Evolutionary conservation across 2,329 filamentous ascomycete species (phyloP).

Genomic region (Monilinia polystroma): DNA sequence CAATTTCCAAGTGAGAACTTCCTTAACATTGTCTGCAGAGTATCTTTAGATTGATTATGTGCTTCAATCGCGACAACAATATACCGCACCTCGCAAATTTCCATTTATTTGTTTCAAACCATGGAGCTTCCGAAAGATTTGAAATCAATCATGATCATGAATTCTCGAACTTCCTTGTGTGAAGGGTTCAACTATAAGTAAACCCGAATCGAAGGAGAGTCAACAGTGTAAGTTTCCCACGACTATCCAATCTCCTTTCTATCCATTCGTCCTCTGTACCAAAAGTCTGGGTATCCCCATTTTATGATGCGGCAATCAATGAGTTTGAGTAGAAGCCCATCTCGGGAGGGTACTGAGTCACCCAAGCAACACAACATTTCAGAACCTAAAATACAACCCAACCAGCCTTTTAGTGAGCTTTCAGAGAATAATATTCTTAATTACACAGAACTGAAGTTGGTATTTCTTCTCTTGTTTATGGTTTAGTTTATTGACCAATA

Average conservation of each 20-base stretch:
- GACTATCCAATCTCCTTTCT: not conserved
- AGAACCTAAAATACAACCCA: not conserved
- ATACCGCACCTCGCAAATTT: not conserved
- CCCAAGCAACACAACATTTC: not conserved
- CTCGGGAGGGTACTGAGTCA: not conserved
- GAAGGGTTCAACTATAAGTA: not conserved
- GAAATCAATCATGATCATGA: too few relatives aligned
- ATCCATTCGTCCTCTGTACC: not conserved
- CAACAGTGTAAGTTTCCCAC: not conserved
- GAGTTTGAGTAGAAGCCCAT: not conserved
- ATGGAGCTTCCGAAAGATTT: not conserved
- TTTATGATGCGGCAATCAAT: not conserved
- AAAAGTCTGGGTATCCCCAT: not conserved
- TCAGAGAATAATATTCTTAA: not conserved
- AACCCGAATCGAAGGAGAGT: not conserved
- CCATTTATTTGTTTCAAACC: not conserved
- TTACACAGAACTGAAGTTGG: slow-evolving; percentile 24
- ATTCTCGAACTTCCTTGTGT: not conserved
- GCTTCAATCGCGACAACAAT: not conserved
- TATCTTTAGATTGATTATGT: too few relatives aligned
- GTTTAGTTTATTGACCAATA: not conserved
- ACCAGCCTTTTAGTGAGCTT: not conserved
- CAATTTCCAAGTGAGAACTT: too few relatives aligned
- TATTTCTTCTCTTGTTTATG: not conserved
- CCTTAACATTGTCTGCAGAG: too few relatives aligned